A percentile compares a stretch with the other conserved stretches of the same genome.
phyloP scores from a whole-genome alignment of 2,329 filamentous ascomycete species.

The Cadophora sp. region DNA sequence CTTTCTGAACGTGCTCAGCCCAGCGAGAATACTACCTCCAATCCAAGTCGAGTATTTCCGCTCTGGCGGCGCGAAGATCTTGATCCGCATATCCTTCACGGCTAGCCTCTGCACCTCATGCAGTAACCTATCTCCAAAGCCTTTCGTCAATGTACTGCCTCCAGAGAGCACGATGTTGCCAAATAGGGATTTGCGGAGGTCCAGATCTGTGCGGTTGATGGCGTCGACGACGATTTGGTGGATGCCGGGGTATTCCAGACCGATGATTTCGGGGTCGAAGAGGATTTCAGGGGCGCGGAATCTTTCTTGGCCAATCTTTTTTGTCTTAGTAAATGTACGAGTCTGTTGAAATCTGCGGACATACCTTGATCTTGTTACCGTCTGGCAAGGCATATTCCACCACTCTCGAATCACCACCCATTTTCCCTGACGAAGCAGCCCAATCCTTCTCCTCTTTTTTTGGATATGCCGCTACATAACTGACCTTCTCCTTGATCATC shows the following conservation, averaged over 20 bases:
- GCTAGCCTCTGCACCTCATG: conserved; percentile 92
- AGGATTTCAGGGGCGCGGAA: conserved; percentile 97
- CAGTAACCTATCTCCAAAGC: conserved; percentile 91
- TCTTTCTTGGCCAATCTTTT: conserved; percentile 85
- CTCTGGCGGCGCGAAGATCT: conserved; percentile 97
- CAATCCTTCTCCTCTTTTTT: conserved; percentile 97
- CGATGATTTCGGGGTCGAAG: conserved; percentile 96
- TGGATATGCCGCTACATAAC: conserved; percentile 90
- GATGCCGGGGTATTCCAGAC: conserved; percentile 93
- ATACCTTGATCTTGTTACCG: conserved; percentile 88
- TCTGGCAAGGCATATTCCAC: conserved; percentile 92
- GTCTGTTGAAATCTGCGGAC: not conserved
- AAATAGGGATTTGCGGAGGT: conserved; percentile 91
- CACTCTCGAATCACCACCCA: conserved; percentile 74
- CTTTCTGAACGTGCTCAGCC: conserved; percentile 98
- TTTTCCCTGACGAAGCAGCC: conserved; percentile 69
- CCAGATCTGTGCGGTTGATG: conserved; percentile 93
- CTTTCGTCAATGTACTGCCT: conserved; percentile 94
- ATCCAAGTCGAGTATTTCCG: conserved; percentile 99
- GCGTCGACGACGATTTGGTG: conserved; percentile 98
- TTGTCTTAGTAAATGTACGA: conserved; percentile 27
- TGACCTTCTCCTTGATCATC: conserved; percentile 93
- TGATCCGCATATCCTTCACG: conserved; percentile 99
- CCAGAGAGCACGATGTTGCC: conserved; percentile 97
- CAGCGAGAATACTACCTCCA: conserved; percentile 94